A percentile compares a stretch with the other conserved stretches of the same genome.
phyloP scores from a whole-genome alignment of 257 asterid genomes.

The Linaria vulgaris region DNA sequence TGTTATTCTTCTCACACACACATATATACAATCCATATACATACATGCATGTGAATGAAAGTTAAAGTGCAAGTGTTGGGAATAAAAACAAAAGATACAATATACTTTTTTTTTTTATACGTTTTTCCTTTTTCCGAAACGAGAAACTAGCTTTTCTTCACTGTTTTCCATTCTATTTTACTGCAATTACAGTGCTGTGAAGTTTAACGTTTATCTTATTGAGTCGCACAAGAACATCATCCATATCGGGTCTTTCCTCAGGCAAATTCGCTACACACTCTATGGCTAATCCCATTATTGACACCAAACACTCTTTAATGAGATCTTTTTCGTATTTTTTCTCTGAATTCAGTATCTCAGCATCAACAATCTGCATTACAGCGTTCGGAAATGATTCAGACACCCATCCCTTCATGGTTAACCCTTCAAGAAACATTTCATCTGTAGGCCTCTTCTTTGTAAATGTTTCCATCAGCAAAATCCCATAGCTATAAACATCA shows the following conservation, averaged over 20 bases:
- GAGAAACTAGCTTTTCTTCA: too few species aligned
- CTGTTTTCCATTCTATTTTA: too few species aligned
- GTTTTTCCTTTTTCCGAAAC: too few species aligned
- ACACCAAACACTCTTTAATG: background rate
- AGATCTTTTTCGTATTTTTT: background rate
- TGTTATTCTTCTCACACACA: too few species aligned
- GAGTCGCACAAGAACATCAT: background rate
- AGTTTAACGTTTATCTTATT: background rate
- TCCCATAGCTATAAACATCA: slow-evolving; percentile 26
- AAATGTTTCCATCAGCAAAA: slow-evolving; percentile 26
- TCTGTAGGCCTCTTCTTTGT: slow-evolving; percentile 21
- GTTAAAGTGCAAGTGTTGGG: too few species aligned
- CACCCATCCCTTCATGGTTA: slow-evolving; percentile 26
- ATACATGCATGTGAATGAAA: too few species aligned
- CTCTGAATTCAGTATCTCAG: background rate
- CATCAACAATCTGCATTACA: slow-evolving; percentile 14
- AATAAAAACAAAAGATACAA: too few species aligned
- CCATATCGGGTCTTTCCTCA: background rate
- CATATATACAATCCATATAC: too few species aligned
- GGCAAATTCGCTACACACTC: background rate
- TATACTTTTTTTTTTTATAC: too few species aligned
- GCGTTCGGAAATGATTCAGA: background rate
- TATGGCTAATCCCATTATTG: background rate
- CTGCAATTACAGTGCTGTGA: too few species aligned
- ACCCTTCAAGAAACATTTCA: slow-evolving; percentile 20